phyloP scores from a whole-genome alignment of 139 green algal species.

The Edaphochlamys debaryana region DNA sequence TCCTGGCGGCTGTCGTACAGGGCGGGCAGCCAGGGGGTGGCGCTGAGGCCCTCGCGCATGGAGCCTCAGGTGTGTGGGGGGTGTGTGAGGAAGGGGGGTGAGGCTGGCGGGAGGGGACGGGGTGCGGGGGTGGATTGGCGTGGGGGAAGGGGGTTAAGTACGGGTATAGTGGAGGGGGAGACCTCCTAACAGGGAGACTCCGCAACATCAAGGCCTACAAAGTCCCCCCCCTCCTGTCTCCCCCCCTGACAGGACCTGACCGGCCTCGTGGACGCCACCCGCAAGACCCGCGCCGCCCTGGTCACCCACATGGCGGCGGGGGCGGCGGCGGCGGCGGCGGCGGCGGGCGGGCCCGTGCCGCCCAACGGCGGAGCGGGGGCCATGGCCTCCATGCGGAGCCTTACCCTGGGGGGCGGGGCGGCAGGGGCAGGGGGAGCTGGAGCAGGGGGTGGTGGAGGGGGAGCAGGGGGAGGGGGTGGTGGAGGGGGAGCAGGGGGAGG shows the following conservation, averaged over 20 bases:
- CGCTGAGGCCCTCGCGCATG: not conserved
- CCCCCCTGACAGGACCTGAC: not conserved
- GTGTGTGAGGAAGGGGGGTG: too few species aligned
- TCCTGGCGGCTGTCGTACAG: slow-evolving; percentile 29
- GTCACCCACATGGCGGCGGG: not conserved
- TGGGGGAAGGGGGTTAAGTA: too few species aligned
- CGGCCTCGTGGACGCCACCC: not conserved
- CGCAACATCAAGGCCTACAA: too few species aligned
- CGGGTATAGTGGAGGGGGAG: too few species aligned
- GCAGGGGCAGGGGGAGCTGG: not conserved
- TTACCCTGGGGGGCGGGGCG: too few species aligned
- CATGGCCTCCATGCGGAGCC: too few species aligned
- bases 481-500: not conserved
- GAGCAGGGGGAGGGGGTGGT: too few species aligned
- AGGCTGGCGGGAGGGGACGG: not conserved
- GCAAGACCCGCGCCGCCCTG: not conserved
- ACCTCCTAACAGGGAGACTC: too few species aligned
- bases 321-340: not conserved
- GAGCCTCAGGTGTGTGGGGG: not conserved
- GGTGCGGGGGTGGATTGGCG: too few species aligned
- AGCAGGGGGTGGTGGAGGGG: too few species aligned
- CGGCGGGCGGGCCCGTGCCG: too few species aligned
- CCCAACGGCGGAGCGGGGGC: too few species aligned
- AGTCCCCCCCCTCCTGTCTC: not conserved
- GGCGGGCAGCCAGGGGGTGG: not conserved